Percentiles rank a stretch among this genome's conserved stretches.
Conservation (phyloP, 495 filamentous ascomycete species). For the Acidiella bohemica region DNA sequence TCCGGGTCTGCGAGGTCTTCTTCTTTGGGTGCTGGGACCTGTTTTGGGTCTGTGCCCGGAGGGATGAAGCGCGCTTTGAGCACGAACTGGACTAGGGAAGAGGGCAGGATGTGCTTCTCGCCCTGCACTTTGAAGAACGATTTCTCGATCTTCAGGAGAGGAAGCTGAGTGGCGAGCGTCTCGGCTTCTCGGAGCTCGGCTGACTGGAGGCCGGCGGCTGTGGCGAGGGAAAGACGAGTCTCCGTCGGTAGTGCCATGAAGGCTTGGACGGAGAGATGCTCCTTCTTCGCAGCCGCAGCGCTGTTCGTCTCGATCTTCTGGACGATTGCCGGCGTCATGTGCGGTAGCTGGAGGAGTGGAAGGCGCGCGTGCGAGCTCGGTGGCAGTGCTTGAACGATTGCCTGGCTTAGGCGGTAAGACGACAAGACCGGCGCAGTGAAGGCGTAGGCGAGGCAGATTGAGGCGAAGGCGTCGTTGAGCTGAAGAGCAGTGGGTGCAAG, state of each 20-base stretch:
- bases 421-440: constrained; percentile 69
- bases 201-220: constrained; percentile 57
- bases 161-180: constrained; percentile 65
- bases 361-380: constrained; percentile 47
- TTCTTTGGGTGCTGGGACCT: constrained; percentile 59
- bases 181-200: constrained; percentile 64
- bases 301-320: constrained; percentile 47
- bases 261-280: constrained; percentile 64
- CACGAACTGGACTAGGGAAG: constrained; percentile 82
- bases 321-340: constrained; percentile 65
- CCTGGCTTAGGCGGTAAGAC: constrained; percentile 70
- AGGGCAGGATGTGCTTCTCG: constrained; percentile 83
- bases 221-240: constrained; percentile 52
- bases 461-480: constrained; percentile 71
- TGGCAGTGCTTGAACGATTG: constrained; percentile 75
- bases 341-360: constrained; percentile 81
- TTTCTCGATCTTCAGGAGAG: constrained; percentile 71
- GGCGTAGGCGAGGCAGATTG: constrained; percentile 76
- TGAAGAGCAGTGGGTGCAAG: constrained; percentile 72
- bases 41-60: constrained; percentile 47
- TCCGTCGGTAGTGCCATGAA: constrained; percentile 74
- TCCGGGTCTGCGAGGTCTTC: constrained; percentile 81
- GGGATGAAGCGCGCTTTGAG: constrained; percentile 91
- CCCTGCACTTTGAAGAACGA: constrained; percentile 97
- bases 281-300: constrained; percentile 47